phyloP scores from a whole-genome alignment of 768 basidiomycete species.

The Saitozyma podzolica region DNA sequence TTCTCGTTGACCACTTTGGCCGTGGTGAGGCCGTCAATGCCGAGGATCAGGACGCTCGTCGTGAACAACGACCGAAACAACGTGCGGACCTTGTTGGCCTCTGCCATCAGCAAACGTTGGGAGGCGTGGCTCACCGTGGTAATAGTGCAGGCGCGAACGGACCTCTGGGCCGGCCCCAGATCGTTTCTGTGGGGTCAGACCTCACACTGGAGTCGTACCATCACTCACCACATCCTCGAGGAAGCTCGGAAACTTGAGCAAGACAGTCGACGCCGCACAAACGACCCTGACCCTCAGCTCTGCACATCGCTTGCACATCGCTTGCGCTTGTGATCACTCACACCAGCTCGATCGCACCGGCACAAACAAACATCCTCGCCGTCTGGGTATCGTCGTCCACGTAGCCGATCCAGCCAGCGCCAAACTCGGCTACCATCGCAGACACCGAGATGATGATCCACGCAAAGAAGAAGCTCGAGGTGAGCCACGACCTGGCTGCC shows the following conservation, averaged over 20 bases:
- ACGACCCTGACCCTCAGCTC: slow-evolving; percentile 16
- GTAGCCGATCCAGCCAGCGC: slow-evolving; percentile 17
- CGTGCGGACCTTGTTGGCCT: slow-evolving; percentile 37
- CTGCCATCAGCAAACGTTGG: slow-evolving; percentile 8
- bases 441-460: slow-evolving; percentile 29
- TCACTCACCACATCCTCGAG: slow-evolving; percentile 32
- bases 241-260: slow-evolving; percentile 34
- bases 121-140: slow-evolving; percentile 21
- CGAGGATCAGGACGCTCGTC: slow-evolving; percentile 18
- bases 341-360: slow-evolving; percentile 27
- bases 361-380: slow-evolving; percentile 13
- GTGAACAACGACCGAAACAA: slow-evolving; percentile 33
- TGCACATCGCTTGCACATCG: neutral
- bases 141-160: slow-evolving; percentile 33
- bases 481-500: slow-evolving; percentile 24
- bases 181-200: slow-evolving; percentile 18
- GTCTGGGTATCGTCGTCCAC: slow-evolving; percentile 16
- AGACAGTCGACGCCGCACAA: slow-evolving; percentile 19
- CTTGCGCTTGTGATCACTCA: slow-evolving; percentile 11
- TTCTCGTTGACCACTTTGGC: slow-evolving; percentile 20
- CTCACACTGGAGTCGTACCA: neutral
- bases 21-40: slow-evolving; percentile 30
- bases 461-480: slow-evolving; percentile 24
- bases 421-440: slow-evolving; percentile 9
- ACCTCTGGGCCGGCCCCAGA: slow-evolving; percentile 43